phyloP scores from a whole-genome alignment of 371 early-diverging fungal genomes.

The Actinomucor elegans region DNA sequence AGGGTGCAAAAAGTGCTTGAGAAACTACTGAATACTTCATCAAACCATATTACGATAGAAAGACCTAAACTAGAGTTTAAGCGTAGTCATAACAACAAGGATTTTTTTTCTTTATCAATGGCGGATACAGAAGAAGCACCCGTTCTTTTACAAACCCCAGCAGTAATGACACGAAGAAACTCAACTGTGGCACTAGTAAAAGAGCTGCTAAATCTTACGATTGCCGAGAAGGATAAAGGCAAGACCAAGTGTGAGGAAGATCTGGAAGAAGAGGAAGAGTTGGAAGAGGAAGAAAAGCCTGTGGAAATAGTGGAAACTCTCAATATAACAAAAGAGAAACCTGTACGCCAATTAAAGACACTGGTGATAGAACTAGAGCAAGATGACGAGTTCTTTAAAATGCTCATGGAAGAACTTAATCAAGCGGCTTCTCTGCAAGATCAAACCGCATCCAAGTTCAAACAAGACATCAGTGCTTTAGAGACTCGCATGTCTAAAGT shows the following conservation, averaged over 20 bases:
- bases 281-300: background rate
- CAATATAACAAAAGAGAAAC: no score
- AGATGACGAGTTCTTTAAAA: constrained; percentile 63
- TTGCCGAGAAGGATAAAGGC: constrained; percentile 1
- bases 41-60: background rate
- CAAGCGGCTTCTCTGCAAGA: constrained; percentile 42
- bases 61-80: constrained; percentile 32
- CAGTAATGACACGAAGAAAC: constrained; percentile 1
- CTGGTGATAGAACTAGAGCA: constrained; percentile 56
- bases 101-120: constrained; percentile 32
- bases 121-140: background rate
- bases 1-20: constrained; percentile 18
- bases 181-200: constrained; percentile 20
- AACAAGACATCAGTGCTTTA: constrained; percentile 46
- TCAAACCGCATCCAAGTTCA: constrained; percentile 38
- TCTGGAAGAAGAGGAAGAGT: background rate
- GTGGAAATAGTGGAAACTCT: background rate
- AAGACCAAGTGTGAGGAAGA: background rate
- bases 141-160: background rate
- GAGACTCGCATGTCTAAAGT: constrained; percentile 46
- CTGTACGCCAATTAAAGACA: constrained; percentile 22
- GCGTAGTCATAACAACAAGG: constrained; percentile 35
- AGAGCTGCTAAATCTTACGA: constrained; percentile 12
- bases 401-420: constrained; percentile 49
- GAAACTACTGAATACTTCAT: background rate